Base-by-base conservation (phyloP, 495 filamentous ascomycete genomes). In the Podospora bellae-mahoneyi region DNA sequence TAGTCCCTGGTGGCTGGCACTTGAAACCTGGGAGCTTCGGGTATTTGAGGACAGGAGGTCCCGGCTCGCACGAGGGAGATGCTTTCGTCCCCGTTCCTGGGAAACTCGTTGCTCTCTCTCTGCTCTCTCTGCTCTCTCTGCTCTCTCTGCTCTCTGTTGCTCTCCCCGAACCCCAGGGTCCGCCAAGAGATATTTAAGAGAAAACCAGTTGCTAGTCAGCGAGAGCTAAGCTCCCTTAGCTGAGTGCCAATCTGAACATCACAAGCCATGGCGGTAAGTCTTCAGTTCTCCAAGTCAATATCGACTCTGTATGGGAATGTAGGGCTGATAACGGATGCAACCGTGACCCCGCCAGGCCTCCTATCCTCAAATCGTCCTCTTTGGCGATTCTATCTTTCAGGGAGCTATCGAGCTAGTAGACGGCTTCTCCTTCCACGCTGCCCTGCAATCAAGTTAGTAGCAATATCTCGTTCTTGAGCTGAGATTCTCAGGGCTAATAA, bases 321-420 rank as follows among this genome's bases (percentile, higher is more conserved):
- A 64, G 23, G n/a, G 64, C 72, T 71, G 69, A 73, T 67, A 66
- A 34, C 26, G 62, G 39, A 48, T 48, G 39, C 39, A 62, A 32
- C 26, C 60, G 28, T 65, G 23, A 75, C 60, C 64, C 48, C 66
- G 54, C 54, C 5, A 78, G 79, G 73, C 74, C 64, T 74, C 81
- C 4, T 82, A 84, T 70, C 79, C 82, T 27, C 91, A 93, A 73
- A 85, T 94, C 72, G 80, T 94, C 57, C 86, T 94, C 23, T 92
- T 96, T 72, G 92, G 92, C 32, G 92, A 96, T 74, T 93, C 90
- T 30, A 87, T 96, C 71, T 89, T 91, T 26, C 86, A 96, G 73
- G 78, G 81, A 48, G 84, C 86, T 55, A 83, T 81, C 66, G 81
- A 83, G 62, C 80, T 87, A 68, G 74, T 84, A 3, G 73, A 84